A percentile compares a stretch with the other conserved stretches of the same genome.
Conservation (phyloP, 176 grass and related monocot genomes). For the Tuctoria greenei region DNA sequence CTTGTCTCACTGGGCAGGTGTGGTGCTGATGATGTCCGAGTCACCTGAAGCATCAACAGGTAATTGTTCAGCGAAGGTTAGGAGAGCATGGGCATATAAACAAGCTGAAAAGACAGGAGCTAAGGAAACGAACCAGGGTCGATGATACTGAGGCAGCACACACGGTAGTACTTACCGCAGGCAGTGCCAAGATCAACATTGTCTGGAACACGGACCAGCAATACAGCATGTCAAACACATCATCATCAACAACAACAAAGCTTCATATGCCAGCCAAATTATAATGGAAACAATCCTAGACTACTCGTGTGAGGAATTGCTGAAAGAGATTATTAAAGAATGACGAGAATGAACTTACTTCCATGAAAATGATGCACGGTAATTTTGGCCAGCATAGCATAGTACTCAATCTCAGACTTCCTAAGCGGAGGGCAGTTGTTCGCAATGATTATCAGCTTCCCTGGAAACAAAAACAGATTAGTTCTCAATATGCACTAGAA, state of each 20-base stretch:
- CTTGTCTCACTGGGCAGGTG: slow-evolving; percentile 68
- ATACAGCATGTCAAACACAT: background rate
- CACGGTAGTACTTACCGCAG: slow-evolving; percentile 87
- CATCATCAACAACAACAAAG: accelerated
- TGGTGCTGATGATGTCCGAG: slow-evolving; percentile 85
- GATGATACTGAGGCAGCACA: slow-evolving; percentile 94
- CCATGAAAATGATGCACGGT: slow-evolving; percentile 94
- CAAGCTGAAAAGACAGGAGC: background rate
- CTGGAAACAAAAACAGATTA: slow-evolving; percentile 38
- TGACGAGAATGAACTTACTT: slow-evolving; percentile 53
- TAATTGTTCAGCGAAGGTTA: background rate
- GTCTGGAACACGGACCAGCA: slow-evolving; percentile 38
- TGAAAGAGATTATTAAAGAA: background rate
- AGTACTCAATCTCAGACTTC: slow-evolving; percentile 98
- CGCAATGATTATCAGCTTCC: slow-evolving; percentile 80
- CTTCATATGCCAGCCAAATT: too few relatives aligned
- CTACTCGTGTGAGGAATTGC: background rate
- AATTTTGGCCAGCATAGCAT: slow-evolving; percentile 92
- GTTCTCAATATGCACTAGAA: background rate
- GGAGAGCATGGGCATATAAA: background rate
- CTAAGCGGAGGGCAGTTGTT: slow-evolving; percentile 95
- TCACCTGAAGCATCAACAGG: slow-evolving; percentile 54
- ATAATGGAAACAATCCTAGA: background rate
- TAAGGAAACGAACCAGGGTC: slow-evolving; percentile 59
- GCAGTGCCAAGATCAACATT: slow-evolving; percentile 98